A percentile compares a stretch with the other conserved stretches of the same genome.
Evolutionary conservation across 164 flowering plant genomes (phyloP).

Genomic region (Nymphaea thermarum): DNA sequence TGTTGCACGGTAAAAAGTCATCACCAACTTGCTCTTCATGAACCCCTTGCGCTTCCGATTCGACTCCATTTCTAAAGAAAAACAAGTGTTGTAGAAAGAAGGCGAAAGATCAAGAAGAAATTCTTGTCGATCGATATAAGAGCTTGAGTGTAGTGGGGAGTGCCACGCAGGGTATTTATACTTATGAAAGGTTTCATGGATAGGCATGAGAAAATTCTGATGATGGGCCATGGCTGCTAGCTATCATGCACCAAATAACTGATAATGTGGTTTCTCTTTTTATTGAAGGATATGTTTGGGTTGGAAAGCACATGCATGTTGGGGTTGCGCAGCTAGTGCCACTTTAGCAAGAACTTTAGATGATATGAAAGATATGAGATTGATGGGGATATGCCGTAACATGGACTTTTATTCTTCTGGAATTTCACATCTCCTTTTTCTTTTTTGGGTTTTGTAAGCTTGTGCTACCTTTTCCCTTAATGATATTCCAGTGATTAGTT

Average conservation of each 20-base stretch:
- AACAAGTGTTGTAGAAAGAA: not conserved
- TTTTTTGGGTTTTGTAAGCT: not conserved
- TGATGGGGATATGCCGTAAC: not conserved
- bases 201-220: not conserved
- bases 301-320: not conserved
- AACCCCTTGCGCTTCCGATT: slow-evolving; percentile 32
- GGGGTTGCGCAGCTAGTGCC: not conserved
- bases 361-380: not conserved
- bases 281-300: not conserved
- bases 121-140: not conserved
- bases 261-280: not conserved
- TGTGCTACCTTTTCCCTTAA: not conserved
- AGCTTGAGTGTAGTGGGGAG: not conserved
- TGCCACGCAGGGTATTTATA: not conserved
- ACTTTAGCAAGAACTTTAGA: not conserved
- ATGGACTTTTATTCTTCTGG: not conserved
- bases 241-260: not conserved
- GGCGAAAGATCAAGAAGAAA: not conserved
- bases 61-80: slow-evolving; percentile 20
- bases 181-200: not conserved
- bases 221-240: not conserved
- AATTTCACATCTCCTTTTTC: not conserved
- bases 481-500: no score
- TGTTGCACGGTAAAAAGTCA: slow-evolving; percentile 23
- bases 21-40: slow-evolving; percentile 27